These are phyloP conservation scores for Papilionanthe hybrid DNA, from an alignment of 116 monocot genomes.

Conservation along the genomic window DNA sequence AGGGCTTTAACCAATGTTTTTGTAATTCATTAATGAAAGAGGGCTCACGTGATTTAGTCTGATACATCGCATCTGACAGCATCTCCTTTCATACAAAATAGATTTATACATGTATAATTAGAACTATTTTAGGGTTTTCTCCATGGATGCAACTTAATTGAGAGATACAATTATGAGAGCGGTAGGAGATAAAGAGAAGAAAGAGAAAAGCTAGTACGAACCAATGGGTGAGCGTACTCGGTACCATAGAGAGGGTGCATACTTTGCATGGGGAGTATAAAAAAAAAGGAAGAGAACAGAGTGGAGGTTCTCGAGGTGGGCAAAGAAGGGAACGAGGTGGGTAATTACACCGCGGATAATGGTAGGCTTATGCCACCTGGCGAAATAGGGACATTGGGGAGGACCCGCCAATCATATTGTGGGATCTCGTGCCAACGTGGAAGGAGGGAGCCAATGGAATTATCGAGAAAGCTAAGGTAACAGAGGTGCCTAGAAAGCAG, in stretches of 20 bases:
- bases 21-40: not conserved
- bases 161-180: not conserved
- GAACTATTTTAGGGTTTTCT: not conserved
- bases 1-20: not conserved
- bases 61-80: not conserved
- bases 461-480: constrained; percentile 50
- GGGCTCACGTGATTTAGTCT: not conserved
- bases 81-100: not conserved
- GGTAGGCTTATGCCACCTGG: not conserved
- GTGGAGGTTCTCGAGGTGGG: not conserved
- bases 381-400: not conserved
- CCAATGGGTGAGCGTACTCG: constrained; percentile 4
- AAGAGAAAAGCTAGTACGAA: not conserved
- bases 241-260: not conserved
- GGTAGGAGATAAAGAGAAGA: not conserved
- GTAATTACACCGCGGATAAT: constrained; percentile 32
- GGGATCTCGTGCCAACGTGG: constrained; percentile 72
- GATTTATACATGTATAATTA: not conserved
- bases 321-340: not conserved
- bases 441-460: constrained; percentile 27
- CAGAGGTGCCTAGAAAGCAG: not conserved
- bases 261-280: constrained; percentile 9
- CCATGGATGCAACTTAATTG: not conserved
- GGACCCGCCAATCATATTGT: constrained; percentile 50
- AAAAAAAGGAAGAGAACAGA: not conserved